Conservation (phyloP, 495 filamentous ascomycete genomes). For the Hypoxylon rickii region DNA sequence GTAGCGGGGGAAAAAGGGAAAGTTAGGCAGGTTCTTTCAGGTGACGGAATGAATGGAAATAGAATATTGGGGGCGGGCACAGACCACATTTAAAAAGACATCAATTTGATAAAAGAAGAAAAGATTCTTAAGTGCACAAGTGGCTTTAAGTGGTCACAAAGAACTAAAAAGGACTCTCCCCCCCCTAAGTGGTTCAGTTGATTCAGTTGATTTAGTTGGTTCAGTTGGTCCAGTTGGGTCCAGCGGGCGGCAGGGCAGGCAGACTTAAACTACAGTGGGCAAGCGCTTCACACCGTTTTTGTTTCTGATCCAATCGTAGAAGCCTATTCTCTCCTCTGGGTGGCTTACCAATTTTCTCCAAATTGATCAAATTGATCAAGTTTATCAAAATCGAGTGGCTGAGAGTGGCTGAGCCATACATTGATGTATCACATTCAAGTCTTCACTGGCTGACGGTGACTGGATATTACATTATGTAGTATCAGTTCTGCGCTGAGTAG, state of each 20-base stretch:
- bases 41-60: constrained; percentile 32
- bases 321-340: not conserved
- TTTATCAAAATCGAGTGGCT: constrained; percentile 21
- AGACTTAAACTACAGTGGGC: not conserved
- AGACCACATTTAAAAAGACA: constrained; percentile 20
- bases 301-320: constrained; percentile 19
- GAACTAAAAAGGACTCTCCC: no score
- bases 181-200: no score
- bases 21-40: constrained; percentile 32
- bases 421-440: no score
- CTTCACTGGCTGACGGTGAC: no score
- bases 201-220: no score
- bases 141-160: constrained; percentile 4
- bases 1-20: constrained; percentile 29
- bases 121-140: not conserved
- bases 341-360: no score
- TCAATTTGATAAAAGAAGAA: no score
- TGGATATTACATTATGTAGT: no score
- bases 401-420: constrained; percentile 21
- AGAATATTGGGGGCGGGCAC: constrained; percentile 19
- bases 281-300: constrained; percentile 22
- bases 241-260: no score
- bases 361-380: no score
- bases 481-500: no score
- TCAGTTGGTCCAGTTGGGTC: no score